Percentiles rank a stretch among this genome's conserved stretches.
Evolutionary conservation across 2,329 filamentous ascomycete species (phyloP).

Genomic region (Colletotrichum chlorophyti): DNA sequence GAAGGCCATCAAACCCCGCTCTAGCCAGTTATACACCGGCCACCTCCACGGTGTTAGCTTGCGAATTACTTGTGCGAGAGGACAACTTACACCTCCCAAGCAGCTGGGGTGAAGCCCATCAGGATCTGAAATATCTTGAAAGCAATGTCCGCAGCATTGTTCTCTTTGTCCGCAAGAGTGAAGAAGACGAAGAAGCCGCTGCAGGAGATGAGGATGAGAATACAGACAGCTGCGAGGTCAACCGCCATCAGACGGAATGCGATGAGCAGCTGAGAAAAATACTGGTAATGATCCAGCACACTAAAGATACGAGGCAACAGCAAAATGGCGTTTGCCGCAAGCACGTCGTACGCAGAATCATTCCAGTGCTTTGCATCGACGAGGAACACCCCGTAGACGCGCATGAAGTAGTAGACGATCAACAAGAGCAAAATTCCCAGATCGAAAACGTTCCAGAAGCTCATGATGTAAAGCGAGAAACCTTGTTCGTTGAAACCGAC

Average conservation of each 20-base stretch:
- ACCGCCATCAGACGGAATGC: slow-evolving; percentile 94
- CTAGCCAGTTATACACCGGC: slow-evolving; percentile 78
- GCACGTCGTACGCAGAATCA: slow-evolving; percentile 89
- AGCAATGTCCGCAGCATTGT: slow-evolving; percentile 76
- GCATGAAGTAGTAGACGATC: slow-evolving; percentile 87
- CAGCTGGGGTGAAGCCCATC: slow-evolving; percentile 95
- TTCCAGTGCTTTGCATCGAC: slow-evolving; percentile 79
- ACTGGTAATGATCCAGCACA: slow-evolving; percentile 91
- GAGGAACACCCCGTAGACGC: slow-evolving; percentile 85
- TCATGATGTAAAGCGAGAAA: slow-evolving; percentile 95
- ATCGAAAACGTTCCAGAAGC: slow-evolving; percentile 97
- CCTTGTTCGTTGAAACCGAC: slow-evolving; percentile 97
- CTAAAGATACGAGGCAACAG: slow-evolving; percentile 92
- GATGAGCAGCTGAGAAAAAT: slow-evolving; percentile 93
- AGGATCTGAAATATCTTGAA: slow-evolving; percentile 93
- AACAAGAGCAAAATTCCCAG: slow-evolving; percentile 86
- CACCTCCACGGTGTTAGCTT: slow-evolving; percentile 53
- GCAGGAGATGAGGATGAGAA: slow-evolving; percentile 85
- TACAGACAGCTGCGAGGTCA: slow-evolving; percentile 83
- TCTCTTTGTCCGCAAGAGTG: slow-evolving; percentile 76
- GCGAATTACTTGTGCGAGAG: not conserved
- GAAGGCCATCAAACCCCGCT: slow-evolving; percentile 75
- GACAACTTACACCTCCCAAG: slow-evolving; percentile 84
- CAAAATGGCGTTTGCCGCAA: slow-evolving; percentile 88
- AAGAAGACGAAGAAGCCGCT: slow-evolving; percentile 97